Base-by-base conservation (phyloP, 108 stramenopile species). In the Nitzschia sp. region DNA sequence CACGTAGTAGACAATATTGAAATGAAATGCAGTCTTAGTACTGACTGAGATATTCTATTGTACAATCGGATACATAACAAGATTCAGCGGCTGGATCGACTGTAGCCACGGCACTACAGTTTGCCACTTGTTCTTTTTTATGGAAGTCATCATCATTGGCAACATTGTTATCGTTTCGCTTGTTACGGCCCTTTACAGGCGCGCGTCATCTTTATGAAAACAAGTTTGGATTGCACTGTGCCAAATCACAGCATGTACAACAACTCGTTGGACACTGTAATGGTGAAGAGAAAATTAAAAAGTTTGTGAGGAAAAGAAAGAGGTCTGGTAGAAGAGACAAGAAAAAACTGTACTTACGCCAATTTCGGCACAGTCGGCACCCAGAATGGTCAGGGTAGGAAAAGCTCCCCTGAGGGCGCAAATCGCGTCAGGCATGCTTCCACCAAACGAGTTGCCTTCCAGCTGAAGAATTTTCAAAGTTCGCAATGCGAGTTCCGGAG, bases 361-460 rank as follows among this genome's bases (percentile, higher is more conserved):
- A 46, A 62, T n/a, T 25, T 56, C 54, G 15, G 30, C 24, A 46
- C 71, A 72, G 38, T 72, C 71, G 1, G 63, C 62, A 15, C 70
- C 70, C 38, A 71, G 70, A 15, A n/a, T 55, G 4, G 42, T 55
- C 29, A 72, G 42, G n/a, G 57, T 35, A 11, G 49, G 13, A 31
- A 67, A 60, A 32, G 68, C 62, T 18, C 31, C 47, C 29, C 57
- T 54, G 34, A 60, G 31, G 15, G 23, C 38, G 26, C 74, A 75
- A 18, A 77, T 51, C 27, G 70, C 69, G 5, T 34, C 11, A 23
- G 76, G 76, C 69, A 77, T 77, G n/a, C 11, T 53, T 21, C 76
- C 76, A 1, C 32, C 51, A 17, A 77, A 59, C 35, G 13, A 2
- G 46, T 77, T 77, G 0, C 64, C 76, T 49, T 77, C 76, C n/a